These are phyloP conservation scores for Sanghuangporus sanghuang DNA, from an alignment of 1,284 basidiomycete species.

Conservation along the genomic window DNA sequence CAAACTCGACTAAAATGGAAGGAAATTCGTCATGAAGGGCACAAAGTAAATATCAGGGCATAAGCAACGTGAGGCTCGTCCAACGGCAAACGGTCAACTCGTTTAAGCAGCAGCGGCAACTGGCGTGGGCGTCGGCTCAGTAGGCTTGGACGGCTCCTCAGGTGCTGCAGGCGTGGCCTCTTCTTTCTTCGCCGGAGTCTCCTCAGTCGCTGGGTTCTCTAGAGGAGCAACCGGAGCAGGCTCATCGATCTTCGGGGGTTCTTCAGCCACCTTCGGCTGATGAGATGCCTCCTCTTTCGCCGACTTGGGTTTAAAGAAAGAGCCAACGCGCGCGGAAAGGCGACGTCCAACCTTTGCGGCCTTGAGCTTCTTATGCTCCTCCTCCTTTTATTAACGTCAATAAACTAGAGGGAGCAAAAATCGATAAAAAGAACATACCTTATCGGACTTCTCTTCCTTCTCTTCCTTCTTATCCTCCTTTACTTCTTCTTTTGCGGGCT, in stretches of 20 bases:
- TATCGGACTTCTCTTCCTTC: conserved; percentile 32
- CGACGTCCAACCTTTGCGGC: conserved; percentile 65
- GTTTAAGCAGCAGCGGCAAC: conserved; percentile 28
- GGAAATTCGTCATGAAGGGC: conserved; percentile 35
- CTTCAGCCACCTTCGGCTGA: conserved; percentile 80
- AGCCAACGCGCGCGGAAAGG: conserved; percentile 69
- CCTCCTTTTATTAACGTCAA: conserved; percentile 33
- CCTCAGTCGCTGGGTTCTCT: conserved; percentile 57
- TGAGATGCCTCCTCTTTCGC: conserved; percentile 57
- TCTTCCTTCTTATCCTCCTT: conserved; percentile 53
- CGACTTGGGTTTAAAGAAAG: conserved; percentile 76
- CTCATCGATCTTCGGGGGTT: conserved; percentile 75
- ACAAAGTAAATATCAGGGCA: conserved; percentile 29
- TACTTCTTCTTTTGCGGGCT: conserved; percentile 29
- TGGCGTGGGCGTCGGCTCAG: conserved; percentile 31
- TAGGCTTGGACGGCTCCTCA: conserved; percentile 26
- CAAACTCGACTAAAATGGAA: background rate
- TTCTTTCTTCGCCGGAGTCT: conserved; percentile 31
- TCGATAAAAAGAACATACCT: background rate
- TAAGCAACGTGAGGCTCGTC: conserved; percentile 12
- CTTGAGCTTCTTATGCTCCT: conserved; percentile 40
- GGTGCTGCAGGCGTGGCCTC: conserved; percentile 30
- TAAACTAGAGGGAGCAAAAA: background rate
- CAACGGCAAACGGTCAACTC: background rate
- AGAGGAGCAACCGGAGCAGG: conserved; percentile 68